Evolutionary conservation across 352 stramenopile genomes (phyloP), one percentile per base, ranked within the genome.

Genomic region (Phytophthora pinifolia): DNA sequence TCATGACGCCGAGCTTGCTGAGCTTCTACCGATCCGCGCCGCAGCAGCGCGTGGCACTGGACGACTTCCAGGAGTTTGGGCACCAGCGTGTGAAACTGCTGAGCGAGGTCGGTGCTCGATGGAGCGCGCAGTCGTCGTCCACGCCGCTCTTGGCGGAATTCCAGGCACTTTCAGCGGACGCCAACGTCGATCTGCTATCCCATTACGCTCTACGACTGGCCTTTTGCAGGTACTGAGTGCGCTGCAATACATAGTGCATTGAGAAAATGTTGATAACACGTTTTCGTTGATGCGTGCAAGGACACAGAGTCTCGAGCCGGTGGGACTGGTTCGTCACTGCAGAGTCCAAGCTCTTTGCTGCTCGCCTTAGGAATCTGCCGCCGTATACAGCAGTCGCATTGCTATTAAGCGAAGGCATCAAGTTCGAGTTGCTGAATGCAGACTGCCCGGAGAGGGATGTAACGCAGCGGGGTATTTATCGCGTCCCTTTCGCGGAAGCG

Each of bases 1-100:
- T 33, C 44, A 25, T 17, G 36, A 13, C 4, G 18, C 2, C 30
- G 14, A 50, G 44, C 29, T 41, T 35, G 20, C 32, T 70, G 31
- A 62, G 56, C 33, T 86, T 98, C 68, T 99, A 98, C 66, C 59
- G 65, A 15, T 53, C 77, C 18, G 70, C 92, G 35, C 96, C 96
- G 9, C 72, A 70, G 30, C 76, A 83, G 29, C 84, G 97, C 55
- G 74, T 99, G 39, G 84, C 77, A 46, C 72, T 99, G 39, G 94
- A 99, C 41, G 92, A 98, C 43, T 96, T 99, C 67, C 84, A 99
- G 67, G 88, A 31, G 83, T 84, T 62, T 70, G 92, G 9, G 60
- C 97, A 27, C 67, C 88, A 53, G n/a, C 72, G 96, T 8, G 13
- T 88, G 6, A 53, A 71, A 13, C 32, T 90, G n/a, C 54, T 93